A percentile compares a stretch with the other conserved stretches of the same genome.
Conservation (phyloP, 129 eudicot genomes). For the Rutidosis leptorrhynchoides region DNA sequence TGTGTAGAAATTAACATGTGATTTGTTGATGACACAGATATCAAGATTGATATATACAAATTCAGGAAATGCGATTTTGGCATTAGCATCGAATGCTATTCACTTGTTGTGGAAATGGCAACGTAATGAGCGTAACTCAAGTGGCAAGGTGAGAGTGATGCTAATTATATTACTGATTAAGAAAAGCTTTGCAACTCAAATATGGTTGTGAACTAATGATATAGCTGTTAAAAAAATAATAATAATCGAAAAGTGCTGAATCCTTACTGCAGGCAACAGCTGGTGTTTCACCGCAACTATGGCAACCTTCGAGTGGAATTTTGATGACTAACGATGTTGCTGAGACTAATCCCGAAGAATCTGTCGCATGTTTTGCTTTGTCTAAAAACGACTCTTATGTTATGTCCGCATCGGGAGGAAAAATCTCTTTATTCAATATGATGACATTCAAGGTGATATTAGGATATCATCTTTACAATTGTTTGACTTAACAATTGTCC, state of each 20-base stretch:
- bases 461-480: not conserved
- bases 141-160: constrained; percentile 93
- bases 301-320: constrained; percentile 95
- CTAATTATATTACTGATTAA: constrained; percentile 9
- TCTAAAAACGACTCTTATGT: constrained; percentile 85
- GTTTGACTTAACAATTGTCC: too few species aligned
- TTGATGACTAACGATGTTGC: constrained; percentile 73
- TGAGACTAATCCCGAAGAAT: constrained; percentile 70
- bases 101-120: constrained; percentile 96
- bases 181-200: not conserved
- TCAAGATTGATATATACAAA: constrained; percentile 84
- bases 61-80: constrained; percentile 71
- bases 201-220: not conserved
- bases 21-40: constrained; percentile 46
- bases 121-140: constrained; percentile 60
- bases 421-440: constrained; percentile 83
- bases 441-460: constrained; percentile 88
- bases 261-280: constrained; percentile 61
- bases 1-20: too few species aligned
- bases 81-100: constrained; percentile 79
- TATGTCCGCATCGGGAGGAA: constrained; percentile 94
- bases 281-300: constrained; percentile 64
- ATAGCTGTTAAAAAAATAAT: too few species aligned
- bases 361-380: constrained; percentile 89
- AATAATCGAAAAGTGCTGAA: constrained; percentile 6